phyloP scores from a whole-genome alignment of 2,329 filamentous ascomycete genomes.

The Aspergillus texensis region DNA sequence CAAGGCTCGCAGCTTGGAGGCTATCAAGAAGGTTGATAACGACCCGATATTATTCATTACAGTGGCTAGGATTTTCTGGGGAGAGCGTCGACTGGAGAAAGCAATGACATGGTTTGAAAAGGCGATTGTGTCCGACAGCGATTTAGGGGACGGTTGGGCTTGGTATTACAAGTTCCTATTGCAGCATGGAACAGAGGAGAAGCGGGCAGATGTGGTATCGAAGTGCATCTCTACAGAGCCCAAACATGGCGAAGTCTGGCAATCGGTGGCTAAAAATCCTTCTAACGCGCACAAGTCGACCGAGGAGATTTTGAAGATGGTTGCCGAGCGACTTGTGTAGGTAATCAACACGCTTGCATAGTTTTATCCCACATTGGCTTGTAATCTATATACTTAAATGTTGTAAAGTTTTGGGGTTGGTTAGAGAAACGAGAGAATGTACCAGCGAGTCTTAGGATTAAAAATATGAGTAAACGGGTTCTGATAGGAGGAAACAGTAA shows the following conservation, averaged over 20 bases:
- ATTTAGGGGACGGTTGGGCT: slow-evolving; percentile 91
- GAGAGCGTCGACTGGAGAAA: slow-evolving; percentile 87
- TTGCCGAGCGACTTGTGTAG: slow-evolving; percentile 55
- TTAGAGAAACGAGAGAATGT: neutral
- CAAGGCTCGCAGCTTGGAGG: slow-evolving; percentile 86
- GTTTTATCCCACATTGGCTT: neutral
- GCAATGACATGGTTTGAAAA: slow-evolving; percentile 98
- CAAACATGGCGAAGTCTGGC: slow-evolving; percentile 90
- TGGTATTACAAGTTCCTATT: slow-evolving; percentile 95
- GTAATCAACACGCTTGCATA: neutral
- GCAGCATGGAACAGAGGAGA: slow-evolving; percentile 94
- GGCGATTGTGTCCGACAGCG: slow-evolving; percentile 82
- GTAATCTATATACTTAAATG: neutral
- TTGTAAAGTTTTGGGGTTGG: neutral
- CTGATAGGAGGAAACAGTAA: too few species aligned
- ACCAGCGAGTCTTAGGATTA: neutral
- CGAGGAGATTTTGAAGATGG: slow-evolving; percentile 82
- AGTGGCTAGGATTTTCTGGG: slow-evolving; percentile 95
- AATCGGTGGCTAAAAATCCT: slow-evolving; percentile 81
- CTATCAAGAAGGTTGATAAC: slow-evolving; percentile 95
- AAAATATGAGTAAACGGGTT: neutral
- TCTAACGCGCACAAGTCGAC: slow-evolving; percentile 72
- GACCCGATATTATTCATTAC: slow-evolving; percentile 87
- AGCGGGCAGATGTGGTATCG: slow-evolving; percentile 77
- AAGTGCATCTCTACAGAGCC: slow-evolving; percentile 86